Evolutionary conservation across 768 basidiomycete species (phyloP), one percentile per base, ranked within the genome.

Genomic region (Rhodotorula taiwanensis): DNA sequence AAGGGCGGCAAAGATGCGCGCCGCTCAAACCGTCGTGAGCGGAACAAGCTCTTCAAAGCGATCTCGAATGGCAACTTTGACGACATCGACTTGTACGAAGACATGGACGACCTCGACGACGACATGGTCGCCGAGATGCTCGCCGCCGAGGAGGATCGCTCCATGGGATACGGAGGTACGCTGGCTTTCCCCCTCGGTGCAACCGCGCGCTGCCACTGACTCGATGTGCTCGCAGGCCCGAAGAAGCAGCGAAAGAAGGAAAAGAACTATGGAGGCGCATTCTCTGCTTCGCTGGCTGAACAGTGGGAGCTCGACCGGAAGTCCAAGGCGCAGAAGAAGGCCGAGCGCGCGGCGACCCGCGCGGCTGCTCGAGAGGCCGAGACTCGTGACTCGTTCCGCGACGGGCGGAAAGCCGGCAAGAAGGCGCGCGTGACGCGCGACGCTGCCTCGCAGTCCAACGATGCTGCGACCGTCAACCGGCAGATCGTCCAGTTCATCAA

Each of bases 281-380:
- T 87, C 16, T 82, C 87, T 0, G 70, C 77, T 3, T 80, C 84
- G 10, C 79, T 95, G 13, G 80, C 78, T 55, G 81, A 76, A 0
- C 84, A 83, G 62, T 95, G 90, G 90, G 82, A 83, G 49, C 81
- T 81, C 51, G 93, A 97, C 72, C 88, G 90, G 3, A 77, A 79
- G 55, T 86, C 84, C 78, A 98, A 95, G 74, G 89, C 89, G 0
- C 83, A 84, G 60, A 74, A 78, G 72, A 94, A 89, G 74, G 80
- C 78, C 4, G 78, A 80, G 21, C 84, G 89, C 1, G 80, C 78
- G 2, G 75, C 81, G 5, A 83, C 80, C 21, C 82, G 82, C 16
- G 76, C 85, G 4, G 78, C 81, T 23, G 77, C 77, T 0, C 83
- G 83, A 18, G 79, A 84, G 3, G 87, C 91, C 70, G 85, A 86